Evolutionary conservation across 2,329 filamentous ascomycete genomes (phyloP).

Genomic region (Ophidiomyces ophidiicola): DNA sequence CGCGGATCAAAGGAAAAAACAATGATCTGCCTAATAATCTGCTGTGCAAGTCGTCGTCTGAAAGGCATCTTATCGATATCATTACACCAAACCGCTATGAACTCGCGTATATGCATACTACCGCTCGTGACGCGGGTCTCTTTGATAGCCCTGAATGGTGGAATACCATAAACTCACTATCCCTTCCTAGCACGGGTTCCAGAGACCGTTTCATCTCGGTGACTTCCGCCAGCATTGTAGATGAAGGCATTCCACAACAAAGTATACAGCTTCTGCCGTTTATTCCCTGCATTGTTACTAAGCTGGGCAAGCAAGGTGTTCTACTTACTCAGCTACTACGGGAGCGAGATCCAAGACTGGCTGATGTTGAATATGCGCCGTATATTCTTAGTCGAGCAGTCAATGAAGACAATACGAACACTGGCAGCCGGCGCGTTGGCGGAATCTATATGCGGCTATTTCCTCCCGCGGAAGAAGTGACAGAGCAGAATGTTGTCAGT

Average conservation of each 20-base stretch:
- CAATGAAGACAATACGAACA: conserved; percentile 19
- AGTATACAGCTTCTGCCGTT: conserved; percentile 76
- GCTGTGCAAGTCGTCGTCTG: conserved; percentile 37
- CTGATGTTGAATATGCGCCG: conserved; percentile 47
- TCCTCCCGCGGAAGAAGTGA: conserved; percentile 52
- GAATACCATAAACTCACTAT: conserved; percentile 62
- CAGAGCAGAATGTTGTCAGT: conserved; percentile 56
- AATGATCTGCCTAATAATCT: conserved; percentile 17
- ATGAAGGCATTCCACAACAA: conserved; percentile 72
- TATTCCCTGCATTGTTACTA: conserved; percentile 72
- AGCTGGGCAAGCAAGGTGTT: conserved; percentile 64
- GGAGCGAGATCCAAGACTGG: conserved; percentile 55
- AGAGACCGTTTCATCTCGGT: conserved; percentile 58
- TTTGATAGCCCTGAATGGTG: conserved; percentile 68
- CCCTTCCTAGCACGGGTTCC: conserved; percentile 56
- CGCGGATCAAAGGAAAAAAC: not conserved
- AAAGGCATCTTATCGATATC: conserved; percentile 52
- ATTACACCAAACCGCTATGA: conserved; percentile 76
- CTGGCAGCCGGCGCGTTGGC: conserved; percentile 40
- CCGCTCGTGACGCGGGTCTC: conserved; percentile 53
- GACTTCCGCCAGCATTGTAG: conserved; percentile 56
- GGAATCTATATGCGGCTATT: conserved; percentile 77
- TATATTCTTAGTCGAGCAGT: conserved; percentile 59
- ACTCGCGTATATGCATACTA: conserved; percentile 62
- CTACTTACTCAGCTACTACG: conserved; percentile 60